Base-by-base conservation (phyloP, 2,329 filamentous ascomycete genomes). In the Periconia sp. region DNA sequence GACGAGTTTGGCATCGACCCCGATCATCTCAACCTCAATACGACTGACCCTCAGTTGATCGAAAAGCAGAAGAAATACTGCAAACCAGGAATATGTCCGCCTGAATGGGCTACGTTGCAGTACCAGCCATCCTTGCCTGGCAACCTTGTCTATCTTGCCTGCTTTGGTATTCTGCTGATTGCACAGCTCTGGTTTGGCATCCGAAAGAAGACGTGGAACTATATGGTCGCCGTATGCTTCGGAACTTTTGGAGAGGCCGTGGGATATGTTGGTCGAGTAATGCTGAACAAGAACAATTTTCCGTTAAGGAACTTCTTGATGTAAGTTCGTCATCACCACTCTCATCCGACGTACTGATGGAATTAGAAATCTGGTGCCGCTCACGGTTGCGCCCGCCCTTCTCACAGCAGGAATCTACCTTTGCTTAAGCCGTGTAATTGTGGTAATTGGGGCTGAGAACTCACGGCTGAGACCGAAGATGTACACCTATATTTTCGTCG, bases 401-500 rank as follows among this genome's bases (percentile, higher is more conserved):
- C 63, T 78, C 41, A 78, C 75, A 4, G 81, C 75, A 2, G 73
- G 71, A 42, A 78, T 82, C 52, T 82, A 81, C 63, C 60, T 83
- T 31, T 77, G 73, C 13, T 70, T 84, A 2, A 76, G 78, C 10
- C 77, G 81, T 24, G 73, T 82, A 45, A 76, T 83, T 34, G 64
- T 76, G 5, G 69, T 73, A 26, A 76, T 80, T 36, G 79, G 80
- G 16, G 42, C 47, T 9, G 47, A 57, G 5, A 46, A 53, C 36
- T 63, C 63, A 6, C 56, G 54, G 12, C 21, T 65, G 16, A 55
- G 50, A 35, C 61, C 57, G 2, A 59, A 57, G 24, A 42, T 74
- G 28, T 82, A 81, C 59, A 80, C 80, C 9, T 76, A 76, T 62
- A 72, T 82, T 44, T 85, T 84, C 64, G 75, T 84, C 48, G 62